These are phyloP conservation scores for Irpex sp. DNA, from an alignment of 1,284 basidiomycete species.

Conservation along the genomic window DNA sequence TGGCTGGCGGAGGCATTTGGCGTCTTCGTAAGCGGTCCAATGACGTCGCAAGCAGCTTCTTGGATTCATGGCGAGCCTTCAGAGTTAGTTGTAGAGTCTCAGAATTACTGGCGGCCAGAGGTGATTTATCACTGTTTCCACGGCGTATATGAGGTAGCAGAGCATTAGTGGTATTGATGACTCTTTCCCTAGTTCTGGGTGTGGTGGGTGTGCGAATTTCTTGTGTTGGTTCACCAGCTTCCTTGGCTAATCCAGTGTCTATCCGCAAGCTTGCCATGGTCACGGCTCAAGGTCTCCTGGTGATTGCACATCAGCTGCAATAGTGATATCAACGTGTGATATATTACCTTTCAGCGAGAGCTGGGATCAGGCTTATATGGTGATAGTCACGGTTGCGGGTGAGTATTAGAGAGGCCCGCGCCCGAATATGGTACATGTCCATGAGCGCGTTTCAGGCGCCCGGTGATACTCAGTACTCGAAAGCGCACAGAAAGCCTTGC, in stretches of 20 bases:
- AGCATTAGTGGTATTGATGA: conserved; percentile 25
- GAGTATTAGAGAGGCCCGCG: too few relatives aligned
- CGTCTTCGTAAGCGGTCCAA: conserved; percentile 53
- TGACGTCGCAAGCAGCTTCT: conserved; percentile 57
- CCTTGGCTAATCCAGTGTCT: background rate
- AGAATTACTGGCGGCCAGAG: conserved; percentile 14
- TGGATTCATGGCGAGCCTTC: conserved; percentile 49
- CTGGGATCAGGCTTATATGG: too few relatives aligned
- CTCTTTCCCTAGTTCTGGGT: conserved; percentile 17
- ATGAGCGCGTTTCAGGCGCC: too few relatives aligned
- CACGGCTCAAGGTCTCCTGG: background rate
- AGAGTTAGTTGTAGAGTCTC: conserved; percentile 26
- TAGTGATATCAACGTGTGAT: too few relatives aligned
- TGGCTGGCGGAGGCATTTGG: conserved; percentile 44
- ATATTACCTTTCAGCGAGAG: too few relatives aligned
- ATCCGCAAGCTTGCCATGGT: conserved; percentile 1
- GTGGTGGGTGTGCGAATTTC: background rate
- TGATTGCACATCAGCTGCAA: too few relatives aligned
- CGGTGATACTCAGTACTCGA: too few relatives aligned
- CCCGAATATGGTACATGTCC: too few relatives aligned
- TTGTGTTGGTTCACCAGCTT: background rate
- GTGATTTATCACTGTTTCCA: conserved; percentile 28
- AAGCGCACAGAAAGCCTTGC: too few relatives aligned
- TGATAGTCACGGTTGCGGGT: too few relatives aligned
- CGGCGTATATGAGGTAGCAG: conserved; percentile 30